These are phyloP conservation scores for Nymphaea colorata DNA, from an alignment of 164 flowering plant species.

Conservation along the genomic window DNA sequence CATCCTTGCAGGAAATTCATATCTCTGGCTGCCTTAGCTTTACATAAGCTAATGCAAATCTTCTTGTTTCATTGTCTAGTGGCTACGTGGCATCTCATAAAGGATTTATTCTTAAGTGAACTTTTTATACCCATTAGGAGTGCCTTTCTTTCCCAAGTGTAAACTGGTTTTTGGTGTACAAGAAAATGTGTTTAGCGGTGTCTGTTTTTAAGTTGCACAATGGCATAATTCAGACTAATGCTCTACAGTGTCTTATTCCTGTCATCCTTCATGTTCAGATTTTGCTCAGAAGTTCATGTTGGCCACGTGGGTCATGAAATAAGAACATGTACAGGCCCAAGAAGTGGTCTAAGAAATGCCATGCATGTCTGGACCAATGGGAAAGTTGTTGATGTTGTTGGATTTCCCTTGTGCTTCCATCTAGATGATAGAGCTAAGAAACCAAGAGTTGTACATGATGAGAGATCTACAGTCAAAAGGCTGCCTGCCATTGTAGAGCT, in stretches of 20 bases:
- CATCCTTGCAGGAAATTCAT: too few relatives aligned
- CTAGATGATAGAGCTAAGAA: slow-evolving; percentile 69
- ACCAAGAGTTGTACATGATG: slow-evolving; percentile 69
- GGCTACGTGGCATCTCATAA: too few relatives aligned
- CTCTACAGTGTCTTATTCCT: background rate
- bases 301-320: slow-evolving; percentile 72
- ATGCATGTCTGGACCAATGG: slow-evolving; percentile 77
- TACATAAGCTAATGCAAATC: too few relatives aligned
- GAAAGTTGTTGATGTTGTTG: slow-evolving; percentile 42
- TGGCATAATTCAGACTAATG: too few relatives aligned
- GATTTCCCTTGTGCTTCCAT: slow-evolving; percentile 62
- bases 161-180: too few relatives aligned
- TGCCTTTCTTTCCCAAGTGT: too few relatives aligned
- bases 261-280: slow-evolving; percentile 20
- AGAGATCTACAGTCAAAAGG: slow-evolving; percentile 27
- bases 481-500: slow-evolving; percentile 82
- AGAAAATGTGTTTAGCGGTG: too few relatives aligned
- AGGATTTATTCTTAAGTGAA: too few relatives aligned
- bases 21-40: too few relatives aligned
- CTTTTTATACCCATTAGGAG: too few relatives aligned
- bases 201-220: too few relatives aligned
- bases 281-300: slow-evolving; percentile 73
- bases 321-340: slow-evolving; percentile 61
- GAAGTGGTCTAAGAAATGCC: slow-evolving; percentile 44
- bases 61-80: too few relatives aligned